A percentile compares a stretch with the other conserved stretches of the same genome.
phyloP scores from a whole-genome alignment of 2,329 filamentous ascomycete genomes.

The Byssochlamys sp. region DNA sequence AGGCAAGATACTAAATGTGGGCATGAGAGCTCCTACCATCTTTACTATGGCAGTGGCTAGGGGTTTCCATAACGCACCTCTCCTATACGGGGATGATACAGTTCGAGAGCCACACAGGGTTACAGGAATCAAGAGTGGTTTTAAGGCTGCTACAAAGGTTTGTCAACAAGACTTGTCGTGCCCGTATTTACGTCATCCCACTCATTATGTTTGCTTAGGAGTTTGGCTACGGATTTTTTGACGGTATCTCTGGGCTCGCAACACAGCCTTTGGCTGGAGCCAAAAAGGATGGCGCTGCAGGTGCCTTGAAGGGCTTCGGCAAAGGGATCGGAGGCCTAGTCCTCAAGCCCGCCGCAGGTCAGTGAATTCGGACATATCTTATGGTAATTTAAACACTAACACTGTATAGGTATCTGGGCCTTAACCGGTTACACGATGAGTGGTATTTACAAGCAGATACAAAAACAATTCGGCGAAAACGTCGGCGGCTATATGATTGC shows the following conservation, averaged over 20 bases:
- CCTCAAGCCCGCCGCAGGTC: slow-evolving; percentile 71
- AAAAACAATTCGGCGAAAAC: slow-evolving; percentile 59
- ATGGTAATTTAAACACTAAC: slow-evolving; percentile 2
- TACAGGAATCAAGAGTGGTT: slow-evolving; percentile 63
- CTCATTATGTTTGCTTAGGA: slow-evolving; percentile 35
- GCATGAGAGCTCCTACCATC: slow-evolving; percentile 72
- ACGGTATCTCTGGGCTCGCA: slow-evolving; percentile 70
- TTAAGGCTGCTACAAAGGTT: slow-evolving; percentile 65
- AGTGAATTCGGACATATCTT: slow-evolving; percentile 17
- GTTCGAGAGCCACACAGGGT: slow-evolving; percentile 71
- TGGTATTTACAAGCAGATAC: slow-evolving; percentile 68
- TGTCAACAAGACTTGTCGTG: not conserved
- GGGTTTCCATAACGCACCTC: slow-evolving; percentile 80
- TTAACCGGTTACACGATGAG: slow-evolving; percentile 75
- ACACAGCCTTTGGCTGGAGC: slow-evolving; percentile 66
- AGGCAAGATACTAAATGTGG: slow-evolving; percentile 62
- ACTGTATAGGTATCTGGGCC: slow-evolving; percentile 49
- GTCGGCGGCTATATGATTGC: slow-evolving; percentile 72
- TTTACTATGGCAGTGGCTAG: slow-evolving; percentile 72
- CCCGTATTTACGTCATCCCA: not conserved
- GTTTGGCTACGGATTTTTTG: slow-evolving; percentile 66
- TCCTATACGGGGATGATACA: slow-evolving; percentile 73
- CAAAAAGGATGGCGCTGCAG: slow-evolving; percentile 54
- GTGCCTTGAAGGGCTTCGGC: slow-evolving; percentile 68
- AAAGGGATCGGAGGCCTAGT: slow-evolving; percentile 75